phyloP scores from a whole-genome alignment of 148 eudicot species.

The Rhododendron griersonianum region DNA sequence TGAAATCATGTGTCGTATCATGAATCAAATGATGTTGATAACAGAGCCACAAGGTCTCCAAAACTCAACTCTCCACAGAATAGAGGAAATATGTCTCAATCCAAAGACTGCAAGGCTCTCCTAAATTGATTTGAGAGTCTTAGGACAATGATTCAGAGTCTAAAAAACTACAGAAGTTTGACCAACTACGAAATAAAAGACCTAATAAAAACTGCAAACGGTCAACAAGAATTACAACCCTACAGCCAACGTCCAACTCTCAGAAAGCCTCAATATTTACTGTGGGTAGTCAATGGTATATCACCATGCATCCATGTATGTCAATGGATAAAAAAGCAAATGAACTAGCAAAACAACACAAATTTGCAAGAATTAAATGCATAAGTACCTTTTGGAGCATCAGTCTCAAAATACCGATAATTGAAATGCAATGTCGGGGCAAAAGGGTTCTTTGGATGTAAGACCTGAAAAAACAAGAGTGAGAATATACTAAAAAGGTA shows the following conservation, averaged over 20 bases:
- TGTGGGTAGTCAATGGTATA: background rate
- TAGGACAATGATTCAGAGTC: background rate
- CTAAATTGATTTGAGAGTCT: background rate
- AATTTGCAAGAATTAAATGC: background rate
- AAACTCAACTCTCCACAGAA: background rate
- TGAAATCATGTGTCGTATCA: background rate
- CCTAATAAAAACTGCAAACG: background rate
- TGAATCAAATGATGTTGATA: background rate
- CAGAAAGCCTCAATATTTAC: background rate
- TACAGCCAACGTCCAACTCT: background rate
- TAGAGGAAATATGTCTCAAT: background rate
- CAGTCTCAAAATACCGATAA: constrained; percentile 98
- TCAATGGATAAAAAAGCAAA: background rate
- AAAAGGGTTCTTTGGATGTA: constrained; percentile 97
- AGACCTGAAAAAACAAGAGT: constrained; percentile 44
- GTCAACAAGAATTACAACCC: background rate
- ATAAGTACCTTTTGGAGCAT: constrained; percentile 78
- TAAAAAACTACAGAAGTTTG: background rate
- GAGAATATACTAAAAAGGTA: background rate
- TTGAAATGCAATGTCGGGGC: constrained; percentile 98
- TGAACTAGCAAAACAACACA: background rate
- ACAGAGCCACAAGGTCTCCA: background rate
- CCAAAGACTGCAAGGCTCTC: background rate
- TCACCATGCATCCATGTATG: background rate
- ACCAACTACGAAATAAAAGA: background rate